Base-by-base conservation (phyloP, 116 monocot species). In the Iris pallida region DNA sequence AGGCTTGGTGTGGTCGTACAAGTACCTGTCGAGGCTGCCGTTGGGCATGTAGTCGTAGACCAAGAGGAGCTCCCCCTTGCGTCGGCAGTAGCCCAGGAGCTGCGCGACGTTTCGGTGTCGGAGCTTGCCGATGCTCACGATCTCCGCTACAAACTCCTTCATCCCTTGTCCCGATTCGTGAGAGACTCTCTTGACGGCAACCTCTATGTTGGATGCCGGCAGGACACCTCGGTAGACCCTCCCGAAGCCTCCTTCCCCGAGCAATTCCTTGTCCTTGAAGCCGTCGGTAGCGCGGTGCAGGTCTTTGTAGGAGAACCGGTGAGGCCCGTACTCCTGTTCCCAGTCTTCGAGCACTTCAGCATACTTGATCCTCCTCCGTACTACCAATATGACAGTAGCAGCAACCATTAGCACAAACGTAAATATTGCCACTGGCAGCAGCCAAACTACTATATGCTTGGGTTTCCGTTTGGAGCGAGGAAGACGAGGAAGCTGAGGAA, bases 21-120 rank as follows among this genome's bases (percentile, higher is more conserved):
- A 44, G 65, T 47, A 65, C 16, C 46, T 73, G 15, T 82, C 82
- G 5, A 82, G 77, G 47, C 82, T 82, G 9, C 82, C 73, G 42
- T 82, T 82, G 9, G 81, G 76, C 76, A 81, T 75, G 68, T 51
- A 75, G 3, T 80, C 80, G 9, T 80, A 80, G 53, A 75, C 80
- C 4, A 80, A n/a, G 11, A 80, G 80, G 5, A 80, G 75, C n/a
- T 80, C 71, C 0, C 66, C 61, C 4, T 71, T 59, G 3, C 60
- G 80, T 16, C 61, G 49, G 54, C 76, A 69, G 55, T 63, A 76
- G 1, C 76, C 76, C 5, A 63, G 76, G n/a, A 76, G 69, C 6
- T 62, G 69, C 13, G 69, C 76, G 13, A 76, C 30, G 68, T 78
- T 47, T 12, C 76, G 52, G 52, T 67, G 71, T 18, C 78, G 51